Evolutionary conservation across 257 asterid species (phyloP).

Genomic region (Primulina tabacum): DNA sequence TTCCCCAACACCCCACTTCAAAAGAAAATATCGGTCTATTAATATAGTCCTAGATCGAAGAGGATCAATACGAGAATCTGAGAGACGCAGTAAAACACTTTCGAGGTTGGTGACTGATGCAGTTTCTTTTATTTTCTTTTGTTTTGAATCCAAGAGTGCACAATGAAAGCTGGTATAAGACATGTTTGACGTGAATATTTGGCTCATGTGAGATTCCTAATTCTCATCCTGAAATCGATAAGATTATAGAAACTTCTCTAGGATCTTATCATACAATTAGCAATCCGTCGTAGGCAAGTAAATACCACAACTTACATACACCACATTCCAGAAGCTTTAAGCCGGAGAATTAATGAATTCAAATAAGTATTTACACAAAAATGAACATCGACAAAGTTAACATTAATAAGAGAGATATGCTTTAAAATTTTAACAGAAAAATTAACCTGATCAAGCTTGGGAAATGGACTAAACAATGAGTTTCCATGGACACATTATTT

Average conservation of each 20-base stretch:
- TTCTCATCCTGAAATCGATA: background rate
- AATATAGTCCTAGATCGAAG: background rate
- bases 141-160: background rate
- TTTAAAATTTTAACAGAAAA: slow-evolving; percentile 20
- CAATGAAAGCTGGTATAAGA: background rate
- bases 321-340: background rate
- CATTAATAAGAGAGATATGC: slow-evolving; percentile 9
- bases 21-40: background rate
- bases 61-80: background rate
- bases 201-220: slow-evolving; percentile 7
- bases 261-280: background rate
- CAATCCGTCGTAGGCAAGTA: background rate
- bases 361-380: slow-evolving; percentile 3
- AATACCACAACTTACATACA: background rate
- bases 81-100: background rate
- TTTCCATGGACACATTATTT: slow-evolving; percentile 65
- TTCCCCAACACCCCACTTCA: background rate
- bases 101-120: background rate
- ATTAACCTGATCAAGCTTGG: slow-evolving; percentile 90
- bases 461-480: slow-evolving; percentile 91
- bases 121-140: no score
- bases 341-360: slow-evolving; percentile 9
- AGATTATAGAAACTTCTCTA: slow-evolving; percentile 4
- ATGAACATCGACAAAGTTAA: slow-evolving; percentile 13
- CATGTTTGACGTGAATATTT: slow-evolving; percentile 12